These are phyloP conservation scores for Elasticomyces elasticus DNA, from an alignment of 495 filamentous ascomycete genomes.

Conservation along the genomic window DNA sequence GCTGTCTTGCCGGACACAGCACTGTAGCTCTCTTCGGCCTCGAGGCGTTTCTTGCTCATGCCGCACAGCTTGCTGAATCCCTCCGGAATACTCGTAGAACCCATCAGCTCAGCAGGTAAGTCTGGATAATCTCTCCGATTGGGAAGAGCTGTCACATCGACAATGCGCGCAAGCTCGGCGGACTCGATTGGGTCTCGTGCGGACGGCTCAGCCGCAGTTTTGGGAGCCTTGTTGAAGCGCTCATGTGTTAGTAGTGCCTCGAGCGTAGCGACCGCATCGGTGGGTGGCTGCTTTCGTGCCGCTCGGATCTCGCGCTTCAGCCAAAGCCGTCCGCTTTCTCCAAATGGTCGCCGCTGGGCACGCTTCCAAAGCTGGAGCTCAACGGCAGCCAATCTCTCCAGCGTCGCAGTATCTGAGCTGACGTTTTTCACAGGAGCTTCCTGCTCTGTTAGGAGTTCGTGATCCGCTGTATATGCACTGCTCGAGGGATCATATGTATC, in stretches of 20 bases:
- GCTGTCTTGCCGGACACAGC: no score
- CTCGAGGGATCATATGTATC: background rate
- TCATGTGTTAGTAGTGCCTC: background rate
- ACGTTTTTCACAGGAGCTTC: background rate
- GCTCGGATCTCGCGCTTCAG: background rate
- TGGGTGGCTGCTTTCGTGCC: background rate
- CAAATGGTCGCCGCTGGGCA: background rate
- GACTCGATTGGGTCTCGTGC: background rate
- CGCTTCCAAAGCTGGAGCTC: background rate
- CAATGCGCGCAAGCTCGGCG: background rate
- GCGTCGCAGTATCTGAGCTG: background rate
- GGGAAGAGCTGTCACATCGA: background rate
- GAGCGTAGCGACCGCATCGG: background rate
- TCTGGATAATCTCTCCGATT: slow-evolving; percentile 10
- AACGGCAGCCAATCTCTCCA: background rate
- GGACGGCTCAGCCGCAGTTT: background rate
- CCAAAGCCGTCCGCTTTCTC: background rate
- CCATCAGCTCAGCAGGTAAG: slow-evolving; percentile 6
- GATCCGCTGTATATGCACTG: background rate
- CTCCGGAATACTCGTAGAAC: background rate
- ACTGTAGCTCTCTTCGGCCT: background rate
- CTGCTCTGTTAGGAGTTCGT: background rate
- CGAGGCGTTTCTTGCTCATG: background rate
- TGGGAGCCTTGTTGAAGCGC: background rate
- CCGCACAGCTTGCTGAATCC: background rate